Percentiles rank a stretch among this genome's conserved stretches.
Conservation (phyloP, 306 rosid genomes). For the Glycine tomentella region DNA sequence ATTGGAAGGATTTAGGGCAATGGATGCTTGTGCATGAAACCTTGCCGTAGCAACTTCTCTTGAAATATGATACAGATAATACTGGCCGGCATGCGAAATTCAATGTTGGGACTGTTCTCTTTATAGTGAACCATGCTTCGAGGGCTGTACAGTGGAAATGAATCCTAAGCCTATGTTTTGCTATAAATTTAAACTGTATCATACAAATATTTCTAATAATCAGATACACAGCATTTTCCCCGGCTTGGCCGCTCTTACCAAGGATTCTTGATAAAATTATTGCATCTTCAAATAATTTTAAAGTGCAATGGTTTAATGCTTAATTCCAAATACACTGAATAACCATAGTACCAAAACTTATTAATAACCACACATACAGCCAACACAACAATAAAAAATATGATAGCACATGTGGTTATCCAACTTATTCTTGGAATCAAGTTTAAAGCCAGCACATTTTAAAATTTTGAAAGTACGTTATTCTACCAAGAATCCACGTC, state of each 20-base stretch:
- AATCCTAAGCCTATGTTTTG: neutral
- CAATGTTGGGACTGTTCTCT: neutral
- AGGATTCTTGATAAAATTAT: neutral
- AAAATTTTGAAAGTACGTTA: neutral
- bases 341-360: neutral
- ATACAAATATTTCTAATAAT: neutral
- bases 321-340: neutral
- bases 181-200: neutral
- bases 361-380: conserved; percentile 26
- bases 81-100: neutral
- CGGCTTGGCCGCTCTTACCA: neutral
- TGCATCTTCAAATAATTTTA: neutral
- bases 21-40: neutral
- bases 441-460: conserved; percentile 19
- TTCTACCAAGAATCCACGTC: conserved; percentile 10
- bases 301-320: conserved; percentile 5
- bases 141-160: neutral
- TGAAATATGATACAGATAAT: too few relatives aligned
- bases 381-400: neutral
- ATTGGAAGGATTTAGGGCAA: neutral
- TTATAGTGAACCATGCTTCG: neutral
- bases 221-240: neutral
- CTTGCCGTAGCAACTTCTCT: too few relatives aligned
- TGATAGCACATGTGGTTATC: conserved; percentile 29
- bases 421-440: conserved; percentile 23